phyloP scores from a whole-genome alignment of 805 yeast genomes.

The Suhomyces sp. region DNA sequence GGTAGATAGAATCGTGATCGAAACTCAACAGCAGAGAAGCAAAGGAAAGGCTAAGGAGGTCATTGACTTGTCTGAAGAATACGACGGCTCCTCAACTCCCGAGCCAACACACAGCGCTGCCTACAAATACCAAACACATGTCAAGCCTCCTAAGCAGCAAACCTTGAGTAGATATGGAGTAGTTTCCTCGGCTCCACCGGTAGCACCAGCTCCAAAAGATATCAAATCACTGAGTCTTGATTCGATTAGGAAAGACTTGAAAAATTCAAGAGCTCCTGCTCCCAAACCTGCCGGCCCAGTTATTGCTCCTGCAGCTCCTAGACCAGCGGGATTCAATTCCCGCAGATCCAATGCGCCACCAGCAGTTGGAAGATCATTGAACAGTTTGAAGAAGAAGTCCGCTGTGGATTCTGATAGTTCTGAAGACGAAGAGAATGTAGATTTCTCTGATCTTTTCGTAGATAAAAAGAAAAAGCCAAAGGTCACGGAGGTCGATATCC shows the following conservation, averaged over 20 bases:
- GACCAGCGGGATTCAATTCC: constrained; percentile 55
- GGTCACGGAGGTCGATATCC: constrained; percentile 41
- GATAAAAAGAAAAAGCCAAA: constrained; percentile 32
- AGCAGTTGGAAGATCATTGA: constrained; percentile 38
- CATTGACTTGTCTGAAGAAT: constrained; percentile 1
- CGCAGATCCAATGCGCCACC: constrained; percentile 15
- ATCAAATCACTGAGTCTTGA: constrained; percentile 33
- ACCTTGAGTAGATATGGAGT: constrained; percentile 37
- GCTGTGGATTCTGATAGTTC: constrained; percentile 32
- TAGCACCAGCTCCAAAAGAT: constrained; percentile 33
- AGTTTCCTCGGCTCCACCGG: constrained; percentile 28
- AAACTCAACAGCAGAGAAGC: constrained; percentile 11
- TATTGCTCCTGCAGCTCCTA: constrained; percentile 45
- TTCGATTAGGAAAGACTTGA: constrained; percentile 32
- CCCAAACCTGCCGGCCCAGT: constrained; percentile 12
- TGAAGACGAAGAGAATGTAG: constrained; percentile 36
- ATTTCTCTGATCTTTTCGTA: constrained; percentile 40
- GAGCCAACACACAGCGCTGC: constrained; percentile 14
- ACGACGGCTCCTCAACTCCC: not conserved
- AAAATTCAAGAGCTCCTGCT: constrained; percentile 15
- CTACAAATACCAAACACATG: constrained; percentile 21
- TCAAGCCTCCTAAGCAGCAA: constrained; percentile 30
- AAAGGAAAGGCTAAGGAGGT: constrained; percentile 6
- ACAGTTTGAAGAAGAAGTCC: constrained; percentile 30
- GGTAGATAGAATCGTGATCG: constrained; percentile 48